These are phyloP conservation scores for Aspergillus sclerotiicarbonarius DNA, from an alignment of 495 filamentous ascomycete genomes.

Conservation along the genomic window DNA sequence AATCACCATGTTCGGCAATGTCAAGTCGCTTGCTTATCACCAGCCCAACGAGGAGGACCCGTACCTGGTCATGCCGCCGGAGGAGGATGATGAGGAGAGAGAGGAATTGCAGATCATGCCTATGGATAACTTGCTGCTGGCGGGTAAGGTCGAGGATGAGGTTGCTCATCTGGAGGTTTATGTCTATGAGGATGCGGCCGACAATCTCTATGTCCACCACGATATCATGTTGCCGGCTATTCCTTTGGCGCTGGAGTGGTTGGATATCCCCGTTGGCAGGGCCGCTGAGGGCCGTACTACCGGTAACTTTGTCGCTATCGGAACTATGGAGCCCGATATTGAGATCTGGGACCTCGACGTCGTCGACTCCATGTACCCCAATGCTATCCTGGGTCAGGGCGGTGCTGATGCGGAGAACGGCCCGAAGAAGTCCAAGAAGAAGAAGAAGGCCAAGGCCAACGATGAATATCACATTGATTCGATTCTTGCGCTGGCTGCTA, in stretches of 20 bases:
- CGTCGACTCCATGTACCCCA: conserved; percentile 95
- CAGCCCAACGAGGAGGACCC: conserved; percentile 89
- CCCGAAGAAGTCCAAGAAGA: conserved; percentile 73
- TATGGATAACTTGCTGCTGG: conserved; percentile 87
- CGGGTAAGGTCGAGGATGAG: conserved; percentile 93
- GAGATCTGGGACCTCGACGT: conserved; percentile 97
- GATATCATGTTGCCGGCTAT: conserved; percentile 99
- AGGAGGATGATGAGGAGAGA: conserved; percentile 78
- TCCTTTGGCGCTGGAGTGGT: conserved; percentile 92
- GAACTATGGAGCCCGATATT: conserved; percentile 97
- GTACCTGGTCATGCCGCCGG: conserved; percentile 83
- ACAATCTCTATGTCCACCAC: conserved; percentile 98
- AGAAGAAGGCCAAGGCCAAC: conserved; percentile 82
- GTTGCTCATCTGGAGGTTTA: conserved; percentile 96
- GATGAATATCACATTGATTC: conserved; percentile 94
- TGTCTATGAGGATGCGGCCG: conserved; percentile 89
- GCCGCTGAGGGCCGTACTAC: conserved; percentile 48
- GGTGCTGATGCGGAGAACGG: conserved; percentile 50
- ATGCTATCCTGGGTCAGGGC: conserved; percentile 90
- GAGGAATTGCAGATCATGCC: conserved; percentile 92
- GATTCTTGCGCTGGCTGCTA: conserved; percentile 83
- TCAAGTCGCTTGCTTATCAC: conserved; percentile 90
- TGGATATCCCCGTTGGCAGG: conserved; percentile 82
- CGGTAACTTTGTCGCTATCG: conserved; percentile 90
- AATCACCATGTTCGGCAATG: conserved; percentile 92